Evolutionary conservation across 164 flowering plant genomes (phyloP).

Genomic region (Stephania yunnanensis): DNA sequence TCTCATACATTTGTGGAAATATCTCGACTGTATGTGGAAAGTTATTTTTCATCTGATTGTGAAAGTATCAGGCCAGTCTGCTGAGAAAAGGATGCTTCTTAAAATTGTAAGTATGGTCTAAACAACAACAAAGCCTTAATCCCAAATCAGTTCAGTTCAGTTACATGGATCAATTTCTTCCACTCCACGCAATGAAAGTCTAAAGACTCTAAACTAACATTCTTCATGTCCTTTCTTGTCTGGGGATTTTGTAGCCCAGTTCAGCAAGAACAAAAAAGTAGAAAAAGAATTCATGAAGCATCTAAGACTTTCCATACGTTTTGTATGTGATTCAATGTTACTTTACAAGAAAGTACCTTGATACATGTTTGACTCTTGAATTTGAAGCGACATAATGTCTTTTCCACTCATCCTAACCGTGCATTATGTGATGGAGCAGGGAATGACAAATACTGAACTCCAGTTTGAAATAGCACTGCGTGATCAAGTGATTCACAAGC

Average conservation of each 20-base stretch:
- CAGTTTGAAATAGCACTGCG: slow-evolving; percentile 91
- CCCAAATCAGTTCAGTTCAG: not conserved
- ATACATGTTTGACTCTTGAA: not conserved
- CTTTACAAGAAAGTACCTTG: not conserved
- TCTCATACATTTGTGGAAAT: too few species aligned
- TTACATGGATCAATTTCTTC: not conserved
- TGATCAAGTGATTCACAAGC: slow-evolving; percentile 79
- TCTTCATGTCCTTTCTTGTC: too few species aligned
- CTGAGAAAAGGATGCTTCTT: not conserved
- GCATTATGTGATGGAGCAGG: slow-evolving; percentile 33
- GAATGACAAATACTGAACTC: slow-evolving; percentile 89
- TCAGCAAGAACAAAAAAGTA: not conserved
- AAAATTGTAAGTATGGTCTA: not conserved
- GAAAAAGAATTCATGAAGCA: not conserved
- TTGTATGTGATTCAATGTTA: not conserved
- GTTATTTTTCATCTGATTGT: not conserved
- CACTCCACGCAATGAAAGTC: too few species aligned
- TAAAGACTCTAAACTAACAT: too few species aligned
- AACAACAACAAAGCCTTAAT: not conserved
- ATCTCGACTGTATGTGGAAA: too few species aligned
- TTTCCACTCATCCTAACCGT: slow-evolving; percentile 5
- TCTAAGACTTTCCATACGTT: not conserved
- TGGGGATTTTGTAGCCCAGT: not conserved
- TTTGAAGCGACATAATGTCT: not conserved
- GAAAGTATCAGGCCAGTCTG: not conserved